A percentile compares a stretch with the other conserved stretches of the same genome.
Conservation (phyloP, 2,329 filamentous ascomycete genomes). For the Fusarium anguioides region DNA sequence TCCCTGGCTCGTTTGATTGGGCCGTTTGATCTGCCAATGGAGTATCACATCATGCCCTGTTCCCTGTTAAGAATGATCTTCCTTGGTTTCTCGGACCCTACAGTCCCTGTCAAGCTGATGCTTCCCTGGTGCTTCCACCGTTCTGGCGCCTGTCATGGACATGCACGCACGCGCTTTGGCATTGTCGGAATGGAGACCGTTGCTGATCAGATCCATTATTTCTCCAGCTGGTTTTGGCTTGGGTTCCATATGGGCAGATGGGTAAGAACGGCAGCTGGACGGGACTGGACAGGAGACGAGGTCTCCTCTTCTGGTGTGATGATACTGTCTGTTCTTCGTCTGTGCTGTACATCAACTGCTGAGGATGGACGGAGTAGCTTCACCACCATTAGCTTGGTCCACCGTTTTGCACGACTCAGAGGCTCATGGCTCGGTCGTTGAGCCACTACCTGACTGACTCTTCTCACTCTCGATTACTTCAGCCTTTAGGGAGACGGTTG, state of each 20-base stretch:
- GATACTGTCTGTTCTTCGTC: background rate
- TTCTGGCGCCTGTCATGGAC: conserved; percentile 34
- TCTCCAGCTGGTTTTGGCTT: background rate
- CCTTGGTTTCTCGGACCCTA: conserved; percentile 22
- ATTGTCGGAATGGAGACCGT: conserved; percentile 20
- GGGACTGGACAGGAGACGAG: background rate
- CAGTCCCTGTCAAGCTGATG: conserved; percentile 33
- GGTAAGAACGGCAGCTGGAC: background rate
- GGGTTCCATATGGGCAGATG: background rate
- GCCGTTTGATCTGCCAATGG: conserved; percentile 11
- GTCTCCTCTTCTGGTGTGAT: background rate
- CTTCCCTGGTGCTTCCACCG: conserved; percentile 24
- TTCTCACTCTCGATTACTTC: background rate
- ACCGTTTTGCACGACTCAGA: conserved; percentile 27
- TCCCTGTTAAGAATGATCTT: conserved; percentile 25
- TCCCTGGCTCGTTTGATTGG: conserved; percentile 8
- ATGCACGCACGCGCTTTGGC: conserved; percentile 8
- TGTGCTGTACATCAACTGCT: background rate
- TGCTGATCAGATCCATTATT: conserved; percentile 35
- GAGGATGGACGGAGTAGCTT: background rate
- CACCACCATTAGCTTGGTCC: background rate
- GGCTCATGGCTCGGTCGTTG: background rate
- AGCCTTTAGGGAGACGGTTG: conserved; percentile 24
- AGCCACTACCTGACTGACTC: background rate
- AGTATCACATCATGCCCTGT: conserved; percentile 15